phyloP scores from a whole-genome alignment of 2,329 filamentous ascomycete species.

The Neoscytalidium dimidiatum region DNA sequence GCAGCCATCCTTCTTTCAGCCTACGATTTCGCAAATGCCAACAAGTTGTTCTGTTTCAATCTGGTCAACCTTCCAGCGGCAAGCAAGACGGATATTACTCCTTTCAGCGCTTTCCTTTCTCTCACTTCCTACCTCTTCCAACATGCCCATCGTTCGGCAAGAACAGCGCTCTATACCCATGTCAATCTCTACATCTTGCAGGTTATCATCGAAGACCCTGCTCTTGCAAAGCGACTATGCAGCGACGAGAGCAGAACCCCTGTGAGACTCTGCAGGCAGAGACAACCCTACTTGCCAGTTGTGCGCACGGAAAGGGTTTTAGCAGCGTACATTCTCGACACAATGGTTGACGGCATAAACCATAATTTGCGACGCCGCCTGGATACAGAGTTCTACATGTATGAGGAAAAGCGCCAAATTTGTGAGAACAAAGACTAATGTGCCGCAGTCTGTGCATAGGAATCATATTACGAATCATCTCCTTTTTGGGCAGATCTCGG shows the following conservation, averaged over 20 bases:
- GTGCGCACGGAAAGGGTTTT: constrained; percentile 72
- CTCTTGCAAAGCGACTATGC: constrained; percentile 80
- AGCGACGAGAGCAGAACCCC: constrained; percentile 71
- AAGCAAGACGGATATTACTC: constrained; percentile 65
- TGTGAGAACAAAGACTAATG: neutral
- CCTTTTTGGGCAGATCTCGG: constrained; percentile 79
- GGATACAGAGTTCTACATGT: constrained; percentile 81
- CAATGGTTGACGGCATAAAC: constrained; percentile 86
- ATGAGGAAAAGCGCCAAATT: constrained; percentile 17
- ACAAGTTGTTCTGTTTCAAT: constrained; percentile 91
- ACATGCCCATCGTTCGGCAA: constrained; percentile 81
- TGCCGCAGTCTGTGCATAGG: constrained; percentile 66
- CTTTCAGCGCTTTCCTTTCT: constrained; percentile 81
- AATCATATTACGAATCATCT: constrained; percentile 79
- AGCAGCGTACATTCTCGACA: constrained; percentile 76
- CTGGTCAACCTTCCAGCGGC: constrained; percentile 67
- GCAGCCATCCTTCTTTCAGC: constrained; percentile 79
- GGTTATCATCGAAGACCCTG: constrained; percentile 81
- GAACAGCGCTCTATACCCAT: constrained; percentile 80
- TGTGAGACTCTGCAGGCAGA: constrained; percentile 85
- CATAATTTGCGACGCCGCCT: constrained; percentile 88
- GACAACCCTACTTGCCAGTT: constrained; percentile 79
- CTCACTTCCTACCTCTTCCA: constrained; percentile 90
- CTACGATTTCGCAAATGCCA: constrained; percentile 92
- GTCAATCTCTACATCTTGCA: constrained; percentile 83